Percentiles rank a stretch among this genome's conserved stretches.
These are phyloP conservation scores for Amanita rubescens DNA, from an alignment of 768 basidiomycete genomes.

Conservation along the genomic window DNA sequence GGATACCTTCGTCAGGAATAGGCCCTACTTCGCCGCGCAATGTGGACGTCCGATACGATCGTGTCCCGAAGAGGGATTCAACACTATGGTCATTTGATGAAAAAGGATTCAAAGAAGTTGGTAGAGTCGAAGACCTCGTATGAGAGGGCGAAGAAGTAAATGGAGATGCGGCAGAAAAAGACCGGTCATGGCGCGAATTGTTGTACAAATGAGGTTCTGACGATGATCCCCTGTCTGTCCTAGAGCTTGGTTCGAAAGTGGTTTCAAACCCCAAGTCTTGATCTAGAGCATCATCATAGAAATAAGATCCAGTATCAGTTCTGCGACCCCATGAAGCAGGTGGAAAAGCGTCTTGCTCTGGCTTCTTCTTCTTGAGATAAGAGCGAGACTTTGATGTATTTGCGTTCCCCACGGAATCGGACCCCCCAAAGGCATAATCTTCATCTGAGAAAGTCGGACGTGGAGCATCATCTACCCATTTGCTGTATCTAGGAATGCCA, in stretches of 20 bases:
- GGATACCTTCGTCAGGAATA: slow-evolving; percentile 48
- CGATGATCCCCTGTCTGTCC: slow-evolving; percentile 22
- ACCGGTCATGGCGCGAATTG: slow-evolving; percentile 16
- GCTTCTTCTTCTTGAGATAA: slow-evolving; percentile 42
- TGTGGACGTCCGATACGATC: background rate
- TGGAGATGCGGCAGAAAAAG: background rate
- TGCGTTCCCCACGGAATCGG: slow-evolving; percentile 31
- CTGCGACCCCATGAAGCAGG: slow-evolving; percentile 54
- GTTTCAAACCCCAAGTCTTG: slow-evolving; percentile 26
- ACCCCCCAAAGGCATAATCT: slow-evolving; percentile 54
- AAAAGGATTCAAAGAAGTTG: slow-evolving; percentile 1
- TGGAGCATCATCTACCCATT: slow-evolving; percentile 55
- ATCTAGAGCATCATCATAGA: slow-evolving; percentile 22
- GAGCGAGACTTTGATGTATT: slow-evolving; percentile 23
- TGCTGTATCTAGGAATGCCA: slow-evolving; percentile 55
- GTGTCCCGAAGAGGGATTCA: background rate
- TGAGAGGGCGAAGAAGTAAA: background rate
- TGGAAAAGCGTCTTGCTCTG: slow-evolving; percentile 42
- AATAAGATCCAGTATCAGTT: slow-evolving; percentile 49
- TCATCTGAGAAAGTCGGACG: slow-evolving; percentile 25
- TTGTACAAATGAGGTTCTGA: slow-evolving; percentile 16
- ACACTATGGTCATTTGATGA: background rate
- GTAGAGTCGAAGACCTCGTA: slow-evolving; percentile 1
- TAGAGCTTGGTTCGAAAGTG: slow-evolving; percentile 38
- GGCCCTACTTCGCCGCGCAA: background rate